Conservation (phyloP, 257 asterid genomes). For the Salvia rosmarinus region DNA sequence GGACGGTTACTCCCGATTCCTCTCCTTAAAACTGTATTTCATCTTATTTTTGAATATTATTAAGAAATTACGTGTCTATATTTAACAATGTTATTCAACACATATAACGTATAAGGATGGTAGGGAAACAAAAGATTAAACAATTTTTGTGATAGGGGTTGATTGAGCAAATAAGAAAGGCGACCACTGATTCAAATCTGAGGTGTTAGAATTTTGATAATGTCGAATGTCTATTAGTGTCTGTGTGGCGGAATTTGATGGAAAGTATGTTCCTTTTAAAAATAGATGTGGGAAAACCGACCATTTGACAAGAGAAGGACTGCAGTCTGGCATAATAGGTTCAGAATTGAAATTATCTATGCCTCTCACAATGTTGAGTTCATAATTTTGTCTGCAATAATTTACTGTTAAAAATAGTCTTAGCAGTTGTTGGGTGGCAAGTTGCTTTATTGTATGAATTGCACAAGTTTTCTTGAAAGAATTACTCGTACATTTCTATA, state of each 20-base stretch:
- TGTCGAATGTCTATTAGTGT: background rate
- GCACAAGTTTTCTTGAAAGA: background rate
- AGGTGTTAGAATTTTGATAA: background rate
- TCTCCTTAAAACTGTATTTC: background rate
- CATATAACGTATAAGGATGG: background rate
- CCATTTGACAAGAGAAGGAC: background rate
- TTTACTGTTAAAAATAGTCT: background rate
- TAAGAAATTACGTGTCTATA: background rate
- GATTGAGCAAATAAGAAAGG: background rate
- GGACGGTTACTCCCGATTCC: background rate
- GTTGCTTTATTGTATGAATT: background rate
- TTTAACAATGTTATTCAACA: background rate
- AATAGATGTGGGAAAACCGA: background rate
- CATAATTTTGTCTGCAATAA: constrained; percentile 3
- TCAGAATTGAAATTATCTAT: background rate
- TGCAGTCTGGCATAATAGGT: background rate
- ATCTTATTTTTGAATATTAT: background rate
- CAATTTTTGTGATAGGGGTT: background rate
- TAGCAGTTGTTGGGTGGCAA: background rate
- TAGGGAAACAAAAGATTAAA: background rate
- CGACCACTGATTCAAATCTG: background rate
- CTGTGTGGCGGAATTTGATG: background rate
- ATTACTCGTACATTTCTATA: background rate
- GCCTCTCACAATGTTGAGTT: background rate
- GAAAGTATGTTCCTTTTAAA: background rate